A percentile compares a stretch with the other conserved stretches of the same genome.
phyloP scores from a whole-genome alignment of 345 rosid species.

The Angophora floribunda region DNA sequence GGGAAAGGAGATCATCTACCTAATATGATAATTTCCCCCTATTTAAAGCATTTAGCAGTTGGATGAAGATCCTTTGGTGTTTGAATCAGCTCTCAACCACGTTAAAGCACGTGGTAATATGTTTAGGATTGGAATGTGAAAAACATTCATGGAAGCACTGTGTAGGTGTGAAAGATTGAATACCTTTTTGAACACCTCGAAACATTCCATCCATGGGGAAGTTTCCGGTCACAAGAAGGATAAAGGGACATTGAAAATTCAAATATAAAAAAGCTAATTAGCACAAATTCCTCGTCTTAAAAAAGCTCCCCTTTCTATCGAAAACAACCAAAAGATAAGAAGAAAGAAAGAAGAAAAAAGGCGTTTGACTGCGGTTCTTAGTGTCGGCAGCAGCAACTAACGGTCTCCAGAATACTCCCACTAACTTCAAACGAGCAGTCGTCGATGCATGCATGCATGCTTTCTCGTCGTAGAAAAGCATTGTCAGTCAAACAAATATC shows the following conservation, averaged over 20 bases:
- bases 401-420: no score
- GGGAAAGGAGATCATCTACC: background rate
- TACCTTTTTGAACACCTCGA: accelerated
- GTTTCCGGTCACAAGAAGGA: background rate
- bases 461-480: background rate
- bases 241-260: background rate
- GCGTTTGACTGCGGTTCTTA: background rate
- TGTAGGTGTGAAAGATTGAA: accelerated
- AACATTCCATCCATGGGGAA: background rate
- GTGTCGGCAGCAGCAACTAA: background rate
- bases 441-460: background rate
- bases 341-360: no score
- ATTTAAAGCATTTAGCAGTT: background rate
- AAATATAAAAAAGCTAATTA: background rate
- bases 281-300: background rate
- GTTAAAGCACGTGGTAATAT: background rate
- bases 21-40: background rate
- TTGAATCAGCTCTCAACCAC: background rate
- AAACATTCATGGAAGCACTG: background rate
- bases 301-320: no score
- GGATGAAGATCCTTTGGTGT: background rate
- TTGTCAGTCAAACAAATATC: background rate
- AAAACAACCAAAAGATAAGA: background rate
- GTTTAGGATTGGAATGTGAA: background rate
- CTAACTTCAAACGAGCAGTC: background rate